phyloP scores from a whole-genome alignment of 176 grass and related monocot species.

The Carex myosuroides region DNA sequence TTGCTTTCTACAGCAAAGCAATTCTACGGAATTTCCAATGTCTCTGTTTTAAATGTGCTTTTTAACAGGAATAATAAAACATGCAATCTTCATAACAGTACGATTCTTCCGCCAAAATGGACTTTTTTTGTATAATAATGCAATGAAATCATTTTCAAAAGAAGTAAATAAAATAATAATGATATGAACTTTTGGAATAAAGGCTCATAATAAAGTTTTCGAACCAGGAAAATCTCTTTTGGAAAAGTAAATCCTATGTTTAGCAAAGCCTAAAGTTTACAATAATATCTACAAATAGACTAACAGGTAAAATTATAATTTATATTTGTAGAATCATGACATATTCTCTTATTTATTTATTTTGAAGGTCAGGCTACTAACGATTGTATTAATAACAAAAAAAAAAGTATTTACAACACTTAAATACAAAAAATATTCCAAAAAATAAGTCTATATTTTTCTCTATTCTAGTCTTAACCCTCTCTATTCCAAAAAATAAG shows the following conservation, averaged over 20 bases:
- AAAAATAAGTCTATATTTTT: too few relatives aligned
- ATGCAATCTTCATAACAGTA: neutral
- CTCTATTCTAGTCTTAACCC: too few relatives aligned
- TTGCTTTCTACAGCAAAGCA: neutral
- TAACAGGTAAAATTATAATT: neutral
- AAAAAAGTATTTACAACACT: too few relatives aligned
- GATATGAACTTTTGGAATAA: conserved; percentile 9
- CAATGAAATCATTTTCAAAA: neutral
- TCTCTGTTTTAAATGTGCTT: neutral
- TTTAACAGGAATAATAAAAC: neutral
- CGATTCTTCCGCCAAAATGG: neutral
- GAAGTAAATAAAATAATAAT: neutral
- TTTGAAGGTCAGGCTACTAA: too few relatives aligned
- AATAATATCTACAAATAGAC: neutral
- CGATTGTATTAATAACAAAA: too few relatives aligned
- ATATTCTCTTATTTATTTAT: neutral
- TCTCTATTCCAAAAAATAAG: too few relatives aligned
- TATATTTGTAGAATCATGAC: neutral
- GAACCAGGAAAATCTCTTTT: neutral
- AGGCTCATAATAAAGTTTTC: neutral
- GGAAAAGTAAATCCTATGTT: neutral
- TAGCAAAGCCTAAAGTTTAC: neutral
- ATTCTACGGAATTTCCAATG: neutral
- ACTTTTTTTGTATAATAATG: neutral
- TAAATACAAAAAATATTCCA: too few relatives aligned